A percentile compares a stretch with the other conserved stretches of the same genome.
Conservation (phyloP, 192 early-diverging fungal genomes). For the Glomus cerebriforme region DNA sequence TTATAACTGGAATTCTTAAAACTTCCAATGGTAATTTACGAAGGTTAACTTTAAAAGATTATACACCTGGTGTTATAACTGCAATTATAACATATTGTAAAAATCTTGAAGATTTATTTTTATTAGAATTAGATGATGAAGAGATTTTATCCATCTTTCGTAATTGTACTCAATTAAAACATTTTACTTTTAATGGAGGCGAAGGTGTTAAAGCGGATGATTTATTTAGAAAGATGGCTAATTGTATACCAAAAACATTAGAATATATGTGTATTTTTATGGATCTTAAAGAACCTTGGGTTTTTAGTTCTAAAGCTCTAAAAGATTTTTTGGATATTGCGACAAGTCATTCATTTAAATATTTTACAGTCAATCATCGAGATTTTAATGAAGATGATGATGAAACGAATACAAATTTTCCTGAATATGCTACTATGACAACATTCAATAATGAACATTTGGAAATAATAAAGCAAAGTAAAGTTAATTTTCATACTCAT, state of each 20-base stretch:
- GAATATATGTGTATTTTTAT: background rate
- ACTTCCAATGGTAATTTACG: background rate
- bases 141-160: background rate
- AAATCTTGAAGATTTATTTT: background rate
- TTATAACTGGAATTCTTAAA: background rate
- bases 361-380: background rate
- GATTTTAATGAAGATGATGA: background rate
- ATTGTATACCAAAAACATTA: background rate
- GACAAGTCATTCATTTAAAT: background rate
- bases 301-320: background rate
- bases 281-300: background rate
- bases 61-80: background rate
- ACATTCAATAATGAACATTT: background rate
- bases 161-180: background rate
- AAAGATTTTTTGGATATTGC: background rate
- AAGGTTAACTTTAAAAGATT: background rate
- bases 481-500: background rate
- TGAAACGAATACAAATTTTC: background rate
- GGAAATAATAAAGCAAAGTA: background rate
- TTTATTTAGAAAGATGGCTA: background rate
- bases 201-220: background rate
- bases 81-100: background rate
- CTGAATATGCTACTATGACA: background rate
- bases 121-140: background rate
- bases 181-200: background rate